Base-by-base conservation (phyloP, 2,329 filamentous ascomycete species). In the Aspergillus sp. region DNA sequence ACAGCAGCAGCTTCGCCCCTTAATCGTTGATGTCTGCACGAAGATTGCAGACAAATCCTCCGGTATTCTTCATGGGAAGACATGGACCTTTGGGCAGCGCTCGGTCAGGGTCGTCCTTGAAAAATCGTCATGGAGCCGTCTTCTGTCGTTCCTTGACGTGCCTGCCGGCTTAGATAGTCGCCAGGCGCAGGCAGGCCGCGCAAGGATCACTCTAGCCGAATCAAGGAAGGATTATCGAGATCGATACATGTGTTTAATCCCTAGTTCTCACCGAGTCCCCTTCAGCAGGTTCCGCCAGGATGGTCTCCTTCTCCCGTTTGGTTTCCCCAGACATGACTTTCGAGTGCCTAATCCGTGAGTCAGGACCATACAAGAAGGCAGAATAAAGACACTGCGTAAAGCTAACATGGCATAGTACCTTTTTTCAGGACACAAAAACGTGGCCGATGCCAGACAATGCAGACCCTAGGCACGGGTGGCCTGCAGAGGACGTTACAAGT, bases 241-340 rank as follows among this genome's bases (percentile, higher is more conserved):
- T 35, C 66, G 72, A 25, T 46, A 58, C 4, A 49, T 75, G 45
- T 70, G 63, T 46, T 37, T 23, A 6, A 58, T 62, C 23, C 39
- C 66, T 4, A 68, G 67, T 2, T 62, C 53, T 2, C 63, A 64
- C 48, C 72, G 76, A 2, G 43, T 73, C 4, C 63, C 65, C 8
- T 59, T 56, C 7, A 31, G 58, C 14, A 68, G 67, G 33, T 79
- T 77, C 57, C 68, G 73, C 14, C 31, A 64, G 25, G 68, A 78
- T 45, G 78, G 77, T 0, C 61, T 79, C 4, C 58, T 81, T 3
- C 60, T 79, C 4, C 78, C 77, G 2, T 79, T 77, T 65, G 75
- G 76, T 1, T 33, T 56, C 2, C 70, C 72, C 5, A 55, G 62
- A 2, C 37, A 62, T 2, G 63, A 64, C 0, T 79, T 77, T 56